A percentile compares a stretch with the other conserved stretches of the same genome.
phyloP scores from a whole-genome alignment of 1,139 yeast genomes.

The Hyphopichia fennica region DNA sequence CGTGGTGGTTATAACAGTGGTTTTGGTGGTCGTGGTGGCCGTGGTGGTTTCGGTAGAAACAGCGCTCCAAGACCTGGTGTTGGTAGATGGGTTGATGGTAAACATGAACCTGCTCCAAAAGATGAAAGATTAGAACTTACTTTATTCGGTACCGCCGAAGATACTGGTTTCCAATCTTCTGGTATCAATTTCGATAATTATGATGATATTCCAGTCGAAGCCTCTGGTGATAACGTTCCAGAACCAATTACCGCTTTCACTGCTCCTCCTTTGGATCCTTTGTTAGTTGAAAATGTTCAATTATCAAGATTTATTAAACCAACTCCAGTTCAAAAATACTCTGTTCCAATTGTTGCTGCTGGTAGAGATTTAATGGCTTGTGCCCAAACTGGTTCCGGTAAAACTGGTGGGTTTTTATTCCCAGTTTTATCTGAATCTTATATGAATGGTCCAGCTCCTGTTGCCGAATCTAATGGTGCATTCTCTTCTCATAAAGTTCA shows the following conservation, averaged over 20 bases:
- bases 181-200: constrained; percentile 99
- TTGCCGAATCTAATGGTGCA: constrained; percentile 55
- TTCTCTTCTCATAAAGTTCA: constrained; percentile 73
- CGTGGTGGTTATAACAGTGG: constrained; percentile 20
- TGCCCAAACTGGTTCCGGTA: constrained; percentile 99
- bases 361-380: constrained; percentile 99
- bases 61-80: constrained; percentile 42
- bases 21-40: constrained; percentile 26
- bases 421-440: constrained; percentile 94
- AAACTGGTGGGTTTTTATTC: constrained; percentile 99
- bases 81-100: constrained; percentile 85
- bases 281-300: constrained; percentile 82
- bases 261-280: constrained; percentile 86
- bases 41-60: constrained; percentile 15
- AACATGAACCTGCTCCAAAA: constrained; percentile 79
- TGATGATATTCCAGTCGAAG: constrained; percentile 98
- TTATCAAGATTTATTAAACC: constrained; percentile 92
- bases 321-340: constrained; percentile 98
- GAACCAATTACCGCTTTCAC: constrained; percentile 89
- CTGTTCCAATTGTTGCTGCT: constrained; percentile 92
- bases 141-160: constrained; percentile 86
- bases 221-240: constrained; percentile 92
- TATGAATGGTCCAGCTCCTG: constrained; percentile 80
- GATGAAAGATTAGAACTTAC: constrained; percentile 74
- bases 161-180: constrained; percentile 78